Conservation (phyloP, 2,329 filamentous ascomycete species). For the Diaporthe longicolla region DNA sequence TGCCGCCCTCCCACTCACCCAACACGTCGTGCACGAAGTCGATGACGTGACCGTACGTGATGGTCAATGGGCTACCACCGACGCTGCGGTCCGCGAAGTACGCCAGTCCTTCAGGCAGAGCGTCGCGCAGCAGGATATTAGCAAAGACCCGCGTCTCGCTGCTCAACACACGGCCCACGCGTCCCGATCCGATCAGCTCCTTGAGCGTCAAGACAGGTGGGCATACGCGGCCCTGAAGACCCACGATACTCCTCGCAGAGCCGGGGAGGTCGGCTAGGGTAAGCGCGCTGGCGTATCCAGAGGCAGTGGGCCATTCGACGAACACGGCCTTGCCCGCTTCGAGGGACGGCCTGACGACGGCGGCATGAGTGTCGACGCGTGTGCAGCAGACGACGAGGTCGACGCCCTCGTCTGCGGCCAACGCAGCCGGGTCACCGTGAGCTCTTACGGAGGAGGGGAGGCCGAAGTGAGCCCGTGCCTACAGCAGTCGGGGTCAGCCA, state of each 20-base stretch:
- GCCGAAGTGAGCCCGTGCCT: conserved; percentile 56
- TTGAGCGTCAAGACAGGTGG: conserved; percentile 58
- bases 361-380: conserved; percentile 59
- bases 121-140: conserved; percentile 31
- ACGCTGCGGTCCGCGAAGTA: conserved; percentile 22
- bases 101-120: conserved; percentile 44
- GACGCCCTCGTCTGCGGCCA: conserved; percentile 61
- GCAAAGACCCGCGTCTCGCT: conserved; percentile 47
- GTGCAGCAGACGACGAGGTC: conserved; percentile 63
- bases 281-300: conserved; percentile 56
- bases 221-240: conserved; percentile 60
- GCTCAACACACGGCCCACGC: conserved; percentile 59
- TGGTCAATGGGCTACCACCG: conserved; percentile 26
- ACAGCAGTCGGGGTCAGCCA: too few relatives aligned
- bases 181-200: conserved; percentile 56
- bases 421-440: conserved; percentile 57
- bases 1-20: conserved; percentile 16
- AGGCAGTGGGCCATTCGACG: conserved; percentile 64
- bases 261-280: conserved; percentile 55
- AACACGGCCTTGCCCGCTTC: conserved; percentile 62
- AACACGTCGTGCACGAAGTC: conserved; percentile 35
- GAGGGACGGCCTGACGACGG: conserved; percentile 57
- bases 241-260: conserved; percentile 60
- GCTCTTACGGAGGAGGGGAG: conserved; percentile 57
- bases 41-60: conserved; percentile 30